These are phyloP conservation scores for Candida sanyaensis DNA, from an alignment of 1,139 yeast species.

Conservation along the genomic window DNA sequence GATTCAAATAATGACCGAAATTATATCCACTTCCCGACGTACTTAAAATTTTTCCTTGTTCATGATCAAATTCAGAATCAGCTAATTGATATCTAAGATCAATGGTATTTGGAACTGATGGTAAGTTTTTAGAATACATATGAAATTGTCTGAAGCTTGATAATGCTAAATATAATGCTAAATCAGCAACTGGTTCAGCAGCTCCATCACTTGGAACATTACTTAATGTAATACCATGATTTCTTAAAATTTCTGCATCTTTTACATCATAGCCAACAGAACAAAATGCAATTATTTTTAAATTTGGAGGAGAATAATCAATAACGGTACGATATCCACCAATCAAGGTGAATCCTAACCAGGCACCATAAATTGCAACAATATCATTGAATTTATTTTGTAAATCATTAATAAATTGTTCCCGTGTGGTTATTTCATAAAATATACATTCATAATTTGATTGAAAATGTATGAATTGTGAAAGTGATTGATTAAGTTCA, in stretches of 20 bases:
- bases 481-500: constrained; percentile 37
- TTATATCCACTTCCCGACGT: constrained; percentile 29
- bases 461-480: constrained; percentile 38
- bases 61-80: constrained; percentile 11
- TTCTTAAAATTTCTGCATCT: constrained; percentile 43
- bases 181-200: constrained; percentile 74
- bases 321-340: constrained; percentile 59
- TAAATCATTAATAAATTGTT: constrained; percentile 40
- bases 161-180: constrained; percentile 61
- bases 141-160: constrained; percentile 63
- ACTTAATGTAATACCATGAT: constrained; percentile 53
- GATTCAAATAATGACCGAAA: constrained; percentile 50
- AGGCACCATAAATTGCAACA: constrained; percentile 64
- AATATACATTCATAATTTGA: constrained; percentile 44
- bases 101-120: constrained; percentile 11
- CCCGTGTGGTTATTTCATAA: constrained; percentile 41
- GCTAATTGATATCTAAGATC: constrained; percentile 13
- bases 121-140: constrained; percentile 35
- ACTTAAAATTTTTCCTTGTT: constrained; percentile 9
- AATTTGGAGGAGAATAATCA: constrained; percentile 48
- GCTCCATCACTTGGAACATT: constrained; percentile 69
- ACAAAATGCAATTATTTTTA: constrained; percentile 63
- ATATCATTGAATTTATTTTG: constrained; percentile 37
- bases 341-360: constrained; percentile 53
- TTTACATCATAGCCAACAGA: constrained; percentile 73